Evolutionary conservation across 202 grass and related monocot genomes (phyloP), one percentile per base, ranked within the genome.

Genomic region (Carex sylvatica): DNA sequence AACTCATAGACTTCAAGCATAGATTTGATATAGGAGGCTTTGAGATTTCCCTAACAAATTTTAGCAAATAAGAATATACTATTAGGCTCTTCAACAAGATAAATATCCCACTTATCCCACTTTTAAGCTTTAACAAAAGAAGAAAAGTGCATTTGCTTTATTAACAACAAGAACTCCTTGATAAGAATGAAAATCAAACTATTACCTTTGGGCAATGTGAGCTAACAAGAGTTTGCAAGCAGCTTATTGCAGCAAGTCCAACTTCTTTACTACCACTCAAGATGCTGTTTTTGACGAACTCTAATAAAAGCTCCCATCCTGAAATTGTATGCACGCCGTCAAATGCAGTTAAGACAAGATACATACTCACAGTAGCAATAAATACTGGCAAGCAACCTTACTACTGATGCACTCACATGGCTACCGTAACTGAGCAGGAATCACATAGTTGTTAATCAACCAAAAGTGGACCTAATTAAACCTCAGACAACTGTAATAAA

Each of bases 231-330:
- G 89, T 95, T 84, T 95, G 95, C 85, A 95, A 88, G 77, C 92
- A 95, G 85, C 86, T 92, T 90, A 93, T 91, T 81, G 95, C 95
- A 93, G 92, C 92, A 83, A 98, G 86, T 88, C 92, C 95, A 83
- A 98, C 89, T 89, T 98, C 95, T 87, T 98, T 98, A 87, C 95
- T 98, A 53, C 92, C 95, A 87, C 88, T 89, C 83, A 98, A 74
- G 59, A 98, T 95, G 69, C 92, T 91, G 84, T 91, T 93, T 88
- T 98, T 95, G 22, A 90, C 81, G 80, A 98, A 98, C 75, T 91
- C 89, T 74, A 95, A 89, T 73, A 98, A 86, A 85, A 87, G 82
- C 42, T 88, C 86, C 95, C 95, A 98, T 44, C 95, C 95, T 98
- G 84, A 75, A 86, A 49, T 74, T 67, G 80, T 83, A 79, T 30